Conservation (phyloP, 805 yeast species). For the Tetrapisispora nanseiensis region DNA sequence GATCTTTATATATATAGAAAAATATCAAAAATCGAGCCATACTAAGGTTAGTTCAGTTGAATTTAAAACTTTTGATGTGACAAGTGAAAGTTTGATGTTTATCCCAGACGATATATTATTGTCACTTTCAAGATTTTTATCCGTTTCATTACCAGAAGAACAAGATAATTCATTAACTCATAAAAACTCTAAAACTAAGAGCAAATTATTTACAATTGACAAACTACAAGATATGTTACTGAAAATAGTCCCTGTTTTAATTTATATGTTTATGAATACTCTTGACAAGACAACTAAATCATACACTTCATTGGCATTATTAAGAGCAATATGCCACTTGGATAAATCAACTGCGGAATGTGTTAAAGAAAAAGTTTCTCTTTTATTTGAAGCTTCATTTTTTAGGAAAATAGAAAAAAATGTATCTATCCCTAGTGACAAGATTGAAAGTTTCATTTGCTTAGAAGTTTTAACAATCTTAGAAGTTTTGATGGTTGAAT, state of each 20-base stretch:
- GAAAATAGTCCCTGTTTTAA: conserved; percentile 41
- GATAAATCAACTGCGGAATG: conserved; percentile 25
- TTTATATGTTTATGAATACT: conserved; percentile 61
- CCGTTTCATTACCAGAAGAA: conserved; percentile 46
- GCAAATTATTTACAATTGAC: background rate
- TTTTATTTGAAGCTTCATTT: conserved; percentile 3
- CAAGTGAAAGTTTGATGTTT: conserved; percentile 65
- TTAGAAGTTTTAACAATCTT: conserved; percentile 44
- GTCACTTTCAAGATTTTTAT: conserved; percentile 45
- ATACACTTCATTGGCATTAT: conserved; percentile 42
- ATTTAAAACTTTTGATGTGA: conserved; percentile 21
- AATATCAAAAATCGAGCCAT: conserved; percentile 33
- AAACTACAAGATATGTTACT: background rate
- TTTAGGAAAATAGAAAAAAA: background rate
- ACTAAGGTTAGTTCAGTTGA: background rate
- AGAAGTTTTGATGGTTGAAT: conserved; percentile 30
- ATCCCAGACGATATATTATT: conserved; percentile 58
- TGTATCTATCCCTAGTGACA: background rate
- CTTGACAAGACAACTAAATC: conserved; percentile 58
- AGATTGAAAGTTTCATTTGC: conserved; percentile 24
- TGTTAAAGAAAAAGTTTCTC: conserved; percentile 16
- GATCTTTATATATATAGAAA: conserved; percentile 41
- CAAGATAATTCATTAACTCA: conserved; percentile 19
- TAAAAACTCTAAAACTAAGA: background rate
- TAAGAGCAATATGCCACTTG: conserved; percentile 41